Conservation (phyloP, 1,284 basidiomycete species). For the Porodaedalea pini region DNA sequence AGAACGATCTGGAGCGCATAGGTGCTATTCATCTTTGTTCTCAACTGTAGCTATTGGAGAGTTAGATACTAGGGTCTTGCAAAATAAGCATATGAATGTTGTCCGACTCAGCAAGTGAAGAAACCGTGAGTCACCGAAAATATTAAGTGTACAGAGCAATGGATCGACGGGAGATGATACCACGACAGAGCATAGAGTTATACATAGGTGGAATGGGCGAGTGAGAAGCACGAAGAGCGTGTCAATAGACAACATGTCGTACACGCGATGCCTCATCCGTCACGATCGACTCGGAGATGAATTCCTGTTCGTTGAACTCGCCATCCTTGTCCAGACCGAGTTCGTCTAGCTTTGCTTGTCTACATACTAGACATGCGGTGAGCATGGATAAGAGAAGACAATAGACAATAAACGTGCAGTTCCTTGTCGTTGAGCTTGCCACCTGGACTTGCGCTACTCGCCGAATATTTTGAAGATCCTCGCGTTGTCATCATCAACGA, state of each 20-base stretch:
- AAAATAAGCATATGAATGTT: neutral
- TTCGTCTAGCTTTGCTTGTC: conserved; percentile 99
- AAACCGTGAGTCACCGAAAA: neutral
- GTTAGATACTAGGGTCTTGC: neutral
- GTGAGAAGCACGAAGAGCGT: neutral
- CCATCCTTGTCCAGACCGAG: conserved; percentile 99
- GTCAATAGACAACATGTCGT: neutral
- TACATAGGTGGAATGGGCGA: neutral
- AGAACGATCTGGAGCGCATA: too few species aligned
- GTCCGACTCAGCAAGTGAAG: neutral
- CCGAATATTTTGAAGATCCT: conserved; percentile 87
- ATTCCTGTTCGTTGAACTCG: conserved; percentile 93
- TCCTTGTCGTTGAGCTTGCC: conserved; percentile 96
- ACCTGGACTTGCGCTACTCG: conserved; percentile 94
- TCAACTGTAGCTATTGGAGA: neutral
- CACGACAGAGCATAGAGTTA: neutral
- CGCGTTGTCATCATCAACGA: conserved; percentile 95
- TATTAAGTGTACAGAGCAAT: neutral
- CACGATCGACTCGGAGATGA: conserved; percentile 96
- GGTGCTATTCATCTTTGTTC: neutral
- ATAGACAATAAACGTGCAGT: conserved; percentile 63
- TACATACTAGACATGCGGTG: conserved; percentile 36
- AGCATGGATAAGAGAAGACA: conserved; percentile 3
- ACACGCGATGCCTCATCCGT: conserved; percentile 72
- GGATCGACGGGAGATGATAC: neutral